Base-by-base conservation (phyloP, 1,284 basidiomycete species). In the Leucoagaricus sp. region DNA sequence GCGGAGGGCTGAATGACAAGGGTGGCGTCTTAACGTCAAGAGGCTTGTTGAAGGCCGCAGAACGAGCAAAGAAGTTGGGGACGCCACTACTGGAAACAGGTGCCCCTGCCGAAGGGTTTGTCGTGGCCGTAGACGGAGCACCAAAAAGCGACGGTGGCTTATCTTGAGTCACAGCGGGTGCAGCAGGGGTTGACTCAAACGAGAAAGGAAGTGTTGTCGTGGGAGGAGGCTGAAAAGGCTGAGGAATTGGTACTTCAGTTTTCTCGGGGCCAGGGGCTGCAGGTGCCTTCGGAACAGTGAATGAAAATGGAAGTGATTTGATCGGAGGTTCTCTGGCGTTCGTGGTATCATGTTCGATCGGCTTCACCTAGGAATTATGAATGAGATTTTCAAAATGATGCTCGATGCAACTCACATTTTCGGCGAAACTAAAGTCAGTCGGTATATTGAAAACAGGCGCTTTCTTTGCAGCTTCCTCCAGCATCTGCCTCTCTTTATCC, bases 291-390 rank as follows among this genome's bases (percentile, higher is more conserved):
- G 78, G 58, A 8, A 71, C 72, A 51, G 25, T 50, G n/a, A 90
- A 73, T 0, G 87, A 87, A 67, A 89, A 90, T 8, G 87, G 87
- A 55, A 90, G 72, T 3, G 81, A 74, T 25, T 73, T 47, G 50
- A 88, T 83, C 0, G 87, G 87, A 15, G 85, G 83, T 60, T 89
- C 89, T 63, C 83, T 86, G 15, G 80, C 81, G n/a, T 70, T 68
- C 1, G 71, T 59, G 19, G 70, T 51, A 60, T 75, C 74, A 52
- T 71, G 70, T 51, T 74, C 61, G 31, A 77, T 61, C 29, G 72
- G 63, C 17, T 67, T 59, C 28, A 64, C 64, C 70, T 72, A 55
- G 19, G 42, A 33, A 67, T 58, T n/a, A 36, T 23, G n/a, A 36
- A 49, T 47, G 55, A 49, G 31, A 9, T 28, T 13, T 29, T 41